These are phyloP conservation scores for Botrytis cinerea DNA, from an alignment of 2,329 filamentous ascomycete genomes.

Conservation along the genomic window DNA sequence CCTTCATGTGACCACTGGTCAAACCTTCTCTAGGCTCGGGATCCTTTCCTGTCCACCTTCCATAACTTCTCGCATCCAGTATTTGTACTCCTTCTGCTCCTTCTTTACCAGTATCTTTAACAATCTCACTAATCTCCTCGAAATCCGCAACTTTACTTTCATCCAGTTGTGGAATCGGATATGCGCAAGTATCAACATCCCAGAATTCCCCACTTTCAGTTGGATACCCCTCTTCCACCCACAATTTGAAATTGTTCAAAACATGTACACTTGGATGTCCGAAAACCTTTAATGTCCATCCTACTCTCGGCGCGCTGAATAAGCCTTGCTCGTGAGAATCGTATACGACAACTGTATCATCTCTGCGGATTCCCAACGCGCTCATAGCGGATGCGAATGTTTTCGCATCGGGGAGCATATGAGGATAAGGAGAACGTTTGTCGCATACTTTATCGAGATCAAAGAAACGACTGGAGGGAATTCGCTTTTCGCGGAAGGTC, in stretches of 20 bases:
- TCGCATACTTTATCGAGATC: conserved; percentile 93
- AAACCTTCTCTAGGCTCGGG: conserved; percentile 86
- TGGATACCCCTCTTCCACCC: conserved; percentile 80
- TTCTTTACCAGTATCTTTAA: conserved; percentile 76
- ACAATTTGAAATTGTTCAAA: conserved; percentile 94
- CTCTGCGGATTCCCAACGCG: conserved; percentile 78
- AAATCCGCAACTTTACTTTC: conserved; percentile 71
- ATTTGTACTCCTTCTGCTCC: conserved; percentile 83
- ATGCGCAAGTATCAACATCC: conserved; percentile 64
- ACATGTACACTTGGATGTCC: conserved; percentile 87
- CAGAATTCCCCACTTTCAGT: conserved; percentile 78
- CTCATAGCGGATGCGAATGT: conserved; percentile 88
- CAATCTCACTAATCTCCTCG: conserved; percentile 79
- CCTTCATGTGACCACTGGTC: conserved; percentile 88
- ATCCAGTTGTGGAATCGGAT: conserved; percentile 62
- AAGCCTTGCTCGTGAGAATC: conserved; percentile 89
- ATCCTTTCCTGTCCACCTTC: conserved; percentile 78
- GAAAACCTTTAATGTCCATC: conserved; percentile 89
- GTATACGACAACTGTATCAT: conserved; percentile 93
- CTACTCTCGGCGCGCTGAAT: conserved; percentile 89
- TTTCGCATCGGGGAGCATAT: conserved; percentile 87
- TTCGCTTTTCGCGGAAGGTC: conserved; percentile 78
- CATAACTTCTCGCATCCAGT: conserved; percentile 79
- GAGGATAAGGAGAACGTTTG: conserved; percentile 83
- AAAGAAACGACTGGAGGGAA: conserved; percentile 92